Conservation (phyloP, 164 flowering plant genomes). For the Nelumbo lutea region DNA sequence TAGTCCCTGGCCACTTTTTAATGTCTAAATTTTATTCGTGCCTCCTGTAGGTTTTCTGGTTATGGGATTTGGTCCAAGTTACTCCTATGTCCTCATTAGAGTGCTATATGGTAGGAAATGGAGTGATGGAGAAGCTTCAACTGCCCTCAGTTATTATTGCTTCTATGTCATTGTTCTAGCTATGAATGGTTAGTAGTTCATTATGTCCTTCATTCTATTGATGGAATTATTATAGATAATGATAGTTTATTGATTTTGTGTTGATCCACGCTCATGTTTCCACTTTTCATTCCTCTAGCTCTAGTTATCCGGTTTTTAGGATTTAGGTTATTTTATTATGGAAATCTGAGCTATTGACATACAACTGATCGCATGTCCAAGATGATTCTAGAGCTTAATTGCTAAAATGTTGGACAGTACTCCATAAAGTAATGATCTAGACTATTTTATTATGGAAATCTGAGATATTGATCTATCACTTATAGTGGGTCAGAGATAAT, state of each 20-base stretch:
- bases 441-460: too few species aligned
- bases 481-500: too few species aligned
- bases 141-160: conserved; percentile 76
- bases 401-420: too few species aligned
- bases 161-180: conserved; percentile 79
- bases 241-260: neutral
- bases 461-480: too few species aligned
- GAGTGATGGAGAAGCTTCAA: conserved; percentile 97
- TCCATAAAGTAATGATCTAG: too few species aligned
- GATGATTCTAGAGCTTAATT: too few species aligned
- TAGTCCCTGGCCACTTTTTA: neutral
- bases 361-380: too few species aligned
- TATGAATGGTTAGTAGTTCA: conserved; percentile 73
- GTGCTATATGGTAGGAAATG: conserved; percentile 80
- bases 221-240: neutral
- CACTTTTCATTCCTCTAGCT: neutral
- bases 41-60: conserved; percentile 67
- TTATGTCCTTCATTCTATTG: neutral
- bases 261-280: neutral
- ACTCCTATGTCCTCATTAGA: conserved; percentile 83
- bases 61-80: conserved; percentile 95
- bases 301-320: too few species aligned
- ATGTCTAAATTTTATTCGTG: neutral
- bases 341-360: too few species aligned
- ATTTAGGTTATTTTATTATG: too few species aligned